phyloP scores from a whole-genome alignment of 768 basidiomycete species.

The Scleroderma bovista region DNA sequence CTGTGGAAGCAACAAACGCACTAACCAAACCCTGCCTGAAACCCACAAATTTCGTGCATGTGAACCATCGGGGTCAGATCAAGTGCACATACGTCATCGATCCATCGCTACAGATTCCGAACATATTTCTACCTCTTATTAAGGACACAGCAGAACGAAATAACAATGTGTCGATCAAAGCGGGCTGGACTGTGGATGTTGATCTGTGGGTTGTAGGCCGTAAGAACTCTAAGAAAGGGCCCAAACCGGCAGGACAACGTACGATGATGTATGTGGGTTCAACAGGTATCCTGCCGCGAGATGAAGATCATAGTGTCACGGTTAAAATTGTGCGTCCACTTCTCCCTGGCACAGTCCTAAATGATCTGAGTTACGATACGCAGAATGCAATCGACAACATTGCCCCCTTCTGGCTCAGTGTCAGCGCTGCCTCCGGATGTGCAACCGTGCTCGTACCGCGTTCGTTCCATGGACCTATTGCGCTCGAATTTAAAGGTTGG shows the following conservation, averaged over 20 bases:
- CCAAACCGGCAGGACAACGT: too few relatives aligned
- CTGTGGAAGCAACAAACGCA: too few relatives aligned
- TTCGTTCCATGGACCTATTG: slow-evolving; percentile 37
- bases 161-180: slow-evolving; percentile 33
- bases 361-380: background rate
- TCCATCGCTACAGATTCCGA: slow-evolving; percentile 10
- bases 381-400: slow-evolving; percentile 11
- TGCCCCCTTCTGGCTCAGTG: slow-evolving; percentile 8
- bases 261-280: slow-evolving; percentile 1
- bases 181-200: slow-evolving; percentile 33
- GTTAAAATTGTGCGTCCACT: slow-evolving; percentile 8
- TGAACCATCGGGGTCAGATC: slow-evolving; percentile 4
- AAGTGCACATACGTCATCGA: slow-evolving; percentile 13
- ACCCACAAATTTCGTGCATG: slow-evolving; percentile 9
- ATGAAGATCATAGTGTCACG: background rate
- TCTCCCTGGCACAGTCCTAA: too few relatives aligned
- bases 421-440: slow-evolving; percentile 21
- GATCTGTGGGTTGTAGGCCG: too few relatives aligned
- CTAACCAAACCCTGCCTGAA: background rate
- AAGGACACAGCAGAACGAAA: slow-evolving; percentile 18
- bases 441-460: slow-evolving; percentile 35
- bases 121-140: slow-evolving; percentile 7
- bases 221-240: too few relatives aligned
- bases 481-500: slow-evolving; percentile 23
- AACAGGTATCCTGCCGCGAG: too few relatives aligned